Conservation (phyloP, 495 filamentous ascomycete species). For the Haplographium delicatum region DNA sequence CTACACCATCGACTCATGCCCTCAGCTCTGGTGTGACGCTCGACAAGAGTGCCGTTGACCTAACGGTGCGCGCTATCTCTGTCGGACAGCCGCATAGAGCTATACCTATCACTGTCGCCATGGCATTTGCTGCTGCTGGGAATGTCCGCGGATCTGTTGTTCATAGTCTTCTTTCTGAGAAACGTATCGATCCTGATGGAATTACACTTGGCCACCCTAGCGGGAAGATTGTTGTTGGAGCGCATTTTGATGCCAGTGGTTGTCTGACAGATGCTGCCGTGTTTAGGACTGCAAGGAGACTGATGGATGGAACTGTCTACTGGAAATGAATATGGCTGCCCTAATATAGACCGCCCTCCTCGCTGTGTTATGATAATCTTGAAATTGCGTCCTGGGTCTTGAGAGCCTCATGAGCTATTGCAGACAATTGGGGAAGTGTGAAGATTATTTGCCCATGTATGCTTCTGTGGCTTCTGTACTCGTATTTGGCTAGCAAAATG, state of each 20-base stretch:
- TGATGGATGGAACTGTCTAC: constrained; percentile 25
- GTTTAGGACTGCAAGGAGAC: constrained; percentile 23
- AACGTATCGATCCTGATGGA: constrained; percentile 28
- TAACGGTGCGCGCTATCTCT: constrained; percentile 29
- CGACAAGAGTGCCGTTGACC: constrained; percentile 21
- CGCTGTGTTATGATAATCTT: too few relatives aligned
- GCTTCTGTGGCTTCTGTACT: too few relatives aligned
- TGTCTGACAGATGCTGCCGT: constrained; percentile 17
- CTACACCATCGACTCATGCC: constrained; percentile 29
- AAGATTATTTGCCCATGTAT: too few relatives aligned
- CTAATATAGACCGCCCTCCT: too few relatives aligned
- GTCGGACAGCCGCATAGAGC: constrained; percentile 60
- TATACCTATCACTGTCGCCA: constrained; percentile 53
- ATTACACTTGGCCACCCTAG: constrained; percentile 57
- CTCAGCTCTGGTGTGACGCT: constrained; percentile 27
- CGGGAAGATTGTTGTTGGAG: constrained; percentile 40
- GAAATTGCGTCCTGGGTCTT: too few relatives aligned
- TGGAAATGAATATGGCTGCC: constrained; percentile 18
- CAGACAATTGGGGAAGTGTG: too few relatives aligned
- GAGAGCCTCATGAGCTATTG: too few relatives aligned
- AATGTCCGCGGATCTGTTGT: constrained; percentile 44
- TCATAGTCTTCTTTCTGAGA: constrained; percentile 25
- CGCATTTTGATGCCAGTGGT: constrained; percentile 11
- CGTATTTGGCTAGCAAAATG: too few relatives aligned
- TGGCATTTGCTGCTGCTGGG: constrained; percentile 56